phyloP scores from a whole-genome alignment of 1,284 basidiomycete genomes.

The Ganoderma lingzhi region DNA sequence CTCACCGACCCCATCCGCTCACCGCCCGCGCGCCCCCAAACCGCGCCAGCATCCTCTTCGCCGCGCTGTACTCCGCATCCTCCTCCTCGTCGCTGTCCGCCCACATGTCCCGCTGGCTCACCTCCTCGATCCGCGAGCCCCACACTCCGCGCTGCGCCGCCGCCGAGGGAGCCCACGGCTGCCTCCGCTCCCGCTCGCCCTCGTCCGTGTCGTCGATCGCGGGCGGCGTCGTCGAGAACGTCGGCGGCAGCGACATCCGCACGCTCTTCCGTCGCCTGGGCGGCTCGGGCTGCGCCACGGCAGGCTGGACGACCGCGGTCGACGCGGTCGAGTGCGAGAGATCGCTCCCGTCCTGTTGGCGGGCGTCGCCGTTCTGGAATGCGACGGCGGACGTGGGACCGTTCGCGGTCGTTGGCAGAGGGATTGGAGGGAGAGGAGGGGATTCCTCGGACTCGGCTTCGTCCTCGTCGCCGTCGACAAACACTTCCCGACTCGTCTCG shows the following conservation, averaged over 20 bases:
- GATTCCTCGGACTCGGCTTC: conserved; percentile 18
- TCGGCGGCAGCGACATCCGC: conserved; percentile 74
- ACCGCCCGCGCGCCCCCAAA: conserved; percentile 48
- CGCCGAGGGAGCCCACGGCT: conserved; percentile 30
- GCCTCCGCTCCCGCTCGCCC: conserved; percentile 52
- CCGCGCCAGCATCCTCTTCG: conserved; percentile 57
- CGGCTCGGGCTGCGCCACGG: conserved; percentile 7
- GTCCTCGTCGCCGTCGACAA: conserved; percentile 42
- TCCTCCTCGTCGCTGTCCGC: conserved; percentile 78
- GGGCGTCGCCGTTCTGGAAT: conserved; percentile 23
- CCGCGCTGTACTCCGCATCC: conserved; percentile 69
- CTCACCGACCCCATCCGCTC: conserved; percentile 8
- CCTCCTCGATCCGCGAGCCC: conserved; percentile 38
- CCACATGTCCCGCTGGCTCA: conserved; percentile 58
- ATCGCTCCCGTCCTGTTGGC: conserved; percentile 36
- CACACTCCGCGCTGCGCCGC: conserved; percentile 30
- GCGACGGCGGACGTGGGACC: not conserved
- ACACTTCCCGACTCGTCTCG: conserved; percentile 63
- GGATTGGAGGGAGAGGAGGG: not conserved
- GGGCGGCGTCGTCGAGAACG: conserved; percentile 74
- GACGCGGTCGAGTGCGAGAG: conserved; percentile 38
- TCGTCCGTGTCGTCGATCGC: conserved; percentile 66
- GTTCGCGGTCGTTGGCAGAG: not conserved
- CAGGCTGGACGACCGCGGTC: conserved; percentile 17
- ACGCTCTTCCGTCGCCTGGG: conserved; percentile 73